Base-by-base conservation (phyloP, 176 grass and related monocot species). In the Elymus sibiricus region DNA sequence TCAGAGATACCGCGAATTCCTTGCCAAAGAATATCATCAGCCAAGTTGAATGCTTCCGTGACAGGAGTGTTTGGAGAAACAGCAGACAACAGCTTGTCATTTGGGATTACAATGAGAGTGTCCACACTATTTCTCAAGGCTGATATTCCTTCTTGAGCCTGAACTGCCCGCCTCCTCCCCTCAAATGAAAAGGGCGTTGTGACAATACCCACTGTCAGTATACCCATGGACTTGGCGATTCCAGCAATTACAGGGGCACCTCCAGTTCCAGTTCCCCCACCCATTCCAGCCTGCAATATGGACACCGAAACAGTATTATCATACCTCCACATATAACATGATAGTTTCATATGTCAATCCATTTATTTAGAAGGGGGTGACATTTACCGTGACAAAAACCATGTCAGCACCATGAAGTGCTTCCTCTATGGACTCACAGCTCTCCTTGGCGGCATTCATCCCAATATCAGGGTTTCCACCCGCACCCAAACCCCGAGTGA, bases 1-100 rank as follows among this genome's bases (percentile, higher is more conserved):
- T 97, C 94, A 80, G 94, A 97, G 88, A 97, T 97, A n/a, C 94
- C 94, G 35, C 94, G 90, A 70, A 97, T 91, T 59, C 94, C 94
- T 90, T 97, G 94, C 19, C 92, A 70, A 79, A 97, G 94, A 82
- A 97, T 91, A 86, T 94, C 94, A 85, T 97, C 94, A 44, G 92
- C 92, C 79, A 97, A 83, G 79, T 97, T 94, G 80, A 97, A 97
- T 76, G 94, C 94, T 90, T 97, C 94, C 0, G 86, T 94, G 55
- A 97, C 88, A 62, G 92, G 90, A 69, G 92, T 94, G 79, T 92
- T 97, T 85, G 94, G 94, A 84, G 92, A 92, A 79, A 97, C 94
- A 85, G 94, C 94, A 55, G 90, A 78, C 53, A 97, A 61, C 28
- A 97, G 60, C 83, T 97, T 97, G 78, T 97, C 95, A 81, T 97